Conservation (phyloP, 2,329 filamentous ascomycete genomes). For the Periconia digitata region DNA sequence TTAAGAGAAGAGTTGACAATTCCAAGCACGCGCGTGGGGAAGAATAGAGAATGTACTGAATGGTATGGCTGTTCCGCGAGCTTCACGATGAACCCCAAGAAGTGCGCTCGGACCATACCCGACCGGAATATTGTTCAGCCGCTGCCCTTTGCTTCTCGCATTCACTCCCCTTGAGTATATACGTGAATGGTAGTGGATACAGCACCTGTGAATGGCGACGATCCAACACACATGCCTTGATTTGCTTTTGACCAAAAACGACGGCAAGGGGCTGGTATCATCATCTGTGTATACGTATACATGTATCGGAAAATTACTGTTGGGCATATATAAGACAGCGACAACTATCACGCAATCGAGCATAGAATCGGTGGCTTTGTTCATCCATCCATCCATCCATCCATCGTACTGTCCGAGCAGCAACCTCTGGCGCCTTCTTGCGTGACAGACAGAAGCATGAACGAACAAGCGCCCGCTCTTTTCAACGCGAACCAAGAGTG, state of each 20-base stretch:
- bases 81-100: background rate
- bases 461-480: too few species aligned
- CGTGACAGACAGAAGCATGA: background rate
- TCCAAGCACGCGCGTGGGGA: constrained; percentile 33
- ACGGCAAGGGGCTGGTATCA: too few species aligned
- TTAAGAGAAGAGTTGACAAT: constrained; percentile 17
- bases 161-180: too few species aligned
- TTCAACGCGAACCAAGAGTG: too few species aligned
- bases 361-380: background rate
- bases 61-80: constrained; percentile 25
- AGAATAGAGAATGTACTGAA: constrained; percentile 44
- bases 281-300: too few species aligned
- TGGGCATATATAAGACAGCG: background rate
- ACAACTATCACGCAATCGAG: background rate
- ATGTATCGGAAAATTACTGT: background rate
- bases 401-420: too few species aligned
- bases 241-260: too few species aligned
- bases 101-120: background rate
- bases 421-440: background rate
- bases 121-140: too few species aligned
- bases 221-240: too few species aligned
- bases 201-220: too few species aligned
- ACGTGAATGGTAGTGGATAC: too few species aligned
- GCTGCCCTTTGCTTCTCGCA: background rate
- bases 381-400: background rate